phyloP scores from a whole-genome alignment of 768 basidiomycete species.

The Suillus subluteus region DNA sequence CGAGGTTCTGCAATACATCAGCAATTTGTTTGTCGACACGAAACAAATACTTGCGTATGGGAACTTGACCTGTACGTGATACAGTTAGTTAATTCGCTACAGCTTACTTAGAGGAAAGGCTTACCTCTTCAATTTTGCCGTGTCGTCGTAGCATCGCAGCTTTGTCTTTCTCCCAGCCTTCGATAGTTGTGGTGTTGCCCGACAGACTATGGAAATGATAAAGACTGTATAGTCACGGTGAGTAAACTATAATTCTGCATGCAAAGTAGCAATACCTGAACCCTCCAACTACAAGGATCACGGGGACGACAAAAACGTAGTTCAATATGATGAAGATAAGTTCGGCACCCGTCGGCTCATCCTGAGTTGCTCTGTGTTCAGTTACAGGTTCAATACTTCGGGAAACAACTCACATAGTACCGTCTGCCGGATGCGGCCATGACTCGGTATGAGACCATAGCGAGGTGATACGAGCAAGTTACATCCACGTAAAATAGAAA shows the following conservation, averaged over 20 bases:
- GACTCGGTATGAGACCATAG: constrained; percentile 77
- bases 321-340: constrained; percentile 89
- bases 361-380: constrained; percentile 44
- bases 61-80: constrained; percentile 69
- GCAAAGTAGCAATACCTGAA: constrained; percentile 68
- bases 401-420: constrained; percentile 54
- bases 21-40: background rate
- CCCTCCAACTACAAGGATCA: constrained; percentile 82
- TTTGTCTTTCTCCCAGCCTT: constrained; percentile 98
- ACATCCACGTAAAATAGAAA: constrained; percentile 93
- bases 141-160: constrained; percentile 81
- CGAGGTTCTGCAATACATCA: constrained; percentile 67
- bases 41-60: constrained; percentile 71
- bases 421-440: constrained; percentile 43
- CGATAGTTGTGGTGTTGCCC: constrained; percentile 92
- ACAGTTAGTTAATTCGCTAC: constrained; percentile 3
- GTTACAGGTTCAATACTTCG: background rate
- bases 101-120: constrained; percentile 10
- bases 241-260: constrained; percentile 2
- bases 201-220: constrained; percentile 84
- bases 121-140: constrained; percentile 83
- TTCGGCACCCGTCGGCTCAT: constrained; percentile 67
- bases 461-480: constrained; percentile 85
- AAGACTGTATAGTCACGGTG: constrained; percentile 51
- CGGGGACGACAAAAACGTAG: constrained; percentile 83